Base-by-base conservation (phyloP, 257 asterid genomes). In the Solanum pinnatisectum region DNA sequence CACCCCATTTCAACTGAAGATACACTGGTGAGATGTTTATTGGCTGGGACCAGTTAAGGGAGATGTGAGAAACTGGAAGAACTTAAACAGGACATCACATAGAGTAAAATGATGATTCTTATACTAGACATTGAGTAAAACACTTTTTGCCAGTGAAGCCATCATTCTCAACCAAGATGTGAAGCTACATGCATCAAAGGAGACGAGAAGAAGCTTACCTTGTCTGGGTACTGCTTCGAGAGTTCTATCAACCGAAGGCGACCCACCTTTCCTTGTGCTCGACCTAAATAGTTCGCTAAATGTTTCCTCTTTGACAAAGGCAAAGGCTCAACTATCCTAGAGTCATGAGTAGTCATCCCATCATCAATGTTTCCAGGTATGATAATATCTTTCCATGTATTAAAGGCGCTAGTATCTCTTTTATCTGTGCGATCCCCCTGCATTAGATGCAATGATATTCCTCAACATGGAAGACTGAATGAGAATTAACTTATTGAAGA, bases 391-490 rank as follows among this genome's bases (percentile, higher is more conserved):
- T 97, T 96, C 99, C 99, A 97, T 52, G 99, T 96, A 90, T 93
- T 96, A 92, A 96, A 97, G 87, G 98, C 98, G 87, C 98, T 96
- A 37, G 91, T 93, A 90, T 93, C 98, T 91, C 98, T 93, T 90
- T 97, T 96, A 93, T 97, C 99, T 33, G 99, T 97, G 67, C 98
- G 95, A 86, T 97, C 99, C 30, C 99, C 99, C 99, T 97, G 91
- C 86, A 92, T 79, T 22, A 90, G 67, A 88, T 84, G 49, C 81
- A 67, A 85, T 37, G 63, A 44, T 16, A 85, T 84, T 84, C 72
- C 76, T 59, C 87, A 84, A 12, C 23, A 59, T 35, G 76, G 76
- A 52, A 84, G 46, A 33, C 42, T 84, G 79, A 63, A 35, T 16
- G 68, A 10, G 85, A 25, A 81, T 81, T 16, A 81, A 46, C 68